Conservation (phyloP, 352 stramenopile genomes). For the Stramenopiles sp. region DNA sequence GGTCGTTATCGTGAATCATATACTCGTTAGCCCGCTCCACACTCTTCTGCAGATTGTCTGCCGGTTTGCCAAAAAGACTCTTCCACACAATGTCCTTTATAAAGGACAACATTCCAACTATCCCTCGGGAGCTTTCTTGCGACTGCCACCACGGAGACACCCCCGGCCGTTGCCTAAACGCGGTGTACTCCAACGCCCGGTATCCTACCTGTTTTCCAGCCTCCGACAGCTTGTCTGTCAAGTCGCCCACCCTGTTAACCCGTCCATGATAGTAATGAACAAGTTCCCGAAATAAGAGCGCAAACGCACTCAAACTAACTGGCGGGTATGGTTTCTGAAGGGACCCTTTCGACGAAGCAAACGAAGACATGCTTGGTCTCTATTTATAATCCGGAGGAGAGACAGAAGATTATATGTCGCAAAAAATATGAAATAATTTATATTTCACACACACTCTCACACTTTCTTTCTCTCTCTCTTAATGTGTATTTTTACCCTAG, state of each 20-base stretch:
- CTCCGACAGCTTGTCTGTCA: constrained; percentile 79
- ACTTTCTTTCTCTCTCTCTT: too few relatives aligned
- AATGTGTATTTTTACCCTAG: too few relatives aligned
- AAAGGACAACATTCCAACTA: constrained; percentile 58
- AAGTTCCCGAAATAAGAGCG: constrained; percentile 91
- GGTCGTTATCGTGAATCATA: constrained; percentile 85
- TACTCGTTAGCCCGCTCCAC: constrained; percentile 95
- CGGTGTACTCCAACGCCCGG: constrained; percentile 71
- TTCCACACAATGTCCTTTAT: constrained; percentile 82
- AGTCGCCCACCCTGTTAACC: constrained; percentile 80
- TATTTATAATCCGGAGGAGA: too few relatives aligned
- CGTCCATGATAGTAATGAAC: constrained; percentile 90
- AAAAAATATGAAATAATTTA: too few relatives aligned
- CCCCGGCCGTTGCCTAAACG: background rate
- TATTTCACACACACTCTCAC: too few relatives aligned
- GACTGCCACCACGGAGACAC: background rate
- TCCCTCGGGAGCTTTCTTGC: constrained; percentile 27
- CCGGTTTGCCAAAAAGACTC: constrained; percentile 81
- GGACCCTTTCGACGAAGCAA: background rate
- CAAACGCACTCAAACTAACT: constrained; percentile 79
- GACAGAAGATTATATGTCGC: too few relatives aligned
- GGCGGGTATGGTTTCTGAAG: constrained; percentile 20
- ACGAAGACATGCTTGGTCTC: background rate
- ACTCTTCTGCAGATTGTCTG: constrained; percentile 81
- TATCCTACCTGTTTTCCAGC: constrained; percentile 81